A percentile compares a stretch with the other conserved stretches of the same genome.
These are phyloP conservation scores for Mycena pura DNA, from an alignment of 768 basidiomycete genomes.

Conservation along the genomic window DNA sequence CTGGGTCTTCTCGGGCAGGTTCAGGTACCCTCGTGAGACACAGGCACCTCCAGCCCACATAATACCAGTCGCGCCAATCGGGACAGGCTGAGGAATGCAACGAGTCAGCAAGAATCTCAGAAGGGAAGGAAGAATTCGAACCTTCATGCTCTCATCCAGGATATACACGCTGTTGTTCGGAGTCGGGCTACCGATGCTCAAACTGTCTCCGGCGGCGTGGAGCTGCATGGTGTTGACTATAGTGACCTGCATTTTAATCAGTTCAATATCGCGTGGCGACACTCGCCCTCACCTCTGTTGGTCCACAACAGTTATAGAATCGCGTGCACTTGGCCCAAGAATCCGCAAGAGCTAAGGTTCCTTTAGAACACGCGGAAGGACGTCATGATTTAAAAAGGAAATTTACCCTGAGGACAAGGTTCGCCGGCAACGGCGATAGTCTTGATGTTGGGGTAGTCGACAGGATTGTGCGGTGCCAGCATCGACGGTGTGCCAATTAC, in stretches of 20 bases:
- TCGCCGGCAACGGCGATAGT: conserved; percentile 64
- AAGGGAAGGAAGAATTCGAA: conserved; percentile 18
- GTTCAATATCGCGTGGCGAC: background rate
- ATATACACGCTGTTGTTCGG: conserved; percentile 58
- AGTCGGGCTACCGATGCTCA: conserved; percentile 59
- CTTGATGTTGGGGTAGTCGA: conserved; percentile 61
- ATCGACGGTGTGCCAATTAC: conserved; percentile 63
- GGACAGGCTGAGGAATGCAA: conserved; percentile 29
- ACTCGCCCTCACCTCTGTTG: conserved; percentile 52
- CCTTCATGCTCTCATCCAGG: conserved; percentile 29
- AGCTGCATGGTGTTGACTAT: conserved; percentile 64
- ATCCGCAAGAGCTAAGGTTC: conserved; percentile 43
- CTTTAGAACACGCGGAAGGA: background rate
- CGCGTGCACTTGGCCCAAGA: conserved; percentile 50
- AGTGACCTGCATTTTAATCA: conserved; percentile 43
- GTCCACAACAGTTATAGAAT: conserved; percentile 63
- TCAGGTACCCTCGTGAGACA: conserved; percentile 61
- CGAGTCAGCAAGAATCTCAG: conserved; percentile 41
- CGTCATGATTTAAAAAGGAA: background rate
- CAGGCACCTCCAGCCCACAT: conserved; percentile 75
- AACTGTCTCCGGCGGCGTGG: conserved; percentile 45
- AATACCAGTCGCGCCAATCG: conserved; percentile 44
- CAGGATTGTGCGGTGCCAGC: conserved; percentile 54
- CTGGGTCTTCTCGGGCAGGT: conserved; percentile 58
- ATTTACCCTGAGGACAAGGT: conserved; percentile 56